A percentile compares a stretch with the other conserved stretches of the same genome.
Evolutionary conservation across 768 basidiomycete genomes (phyloP).

Genomic region (Tubosaeta brunneosetosa): DNA sequence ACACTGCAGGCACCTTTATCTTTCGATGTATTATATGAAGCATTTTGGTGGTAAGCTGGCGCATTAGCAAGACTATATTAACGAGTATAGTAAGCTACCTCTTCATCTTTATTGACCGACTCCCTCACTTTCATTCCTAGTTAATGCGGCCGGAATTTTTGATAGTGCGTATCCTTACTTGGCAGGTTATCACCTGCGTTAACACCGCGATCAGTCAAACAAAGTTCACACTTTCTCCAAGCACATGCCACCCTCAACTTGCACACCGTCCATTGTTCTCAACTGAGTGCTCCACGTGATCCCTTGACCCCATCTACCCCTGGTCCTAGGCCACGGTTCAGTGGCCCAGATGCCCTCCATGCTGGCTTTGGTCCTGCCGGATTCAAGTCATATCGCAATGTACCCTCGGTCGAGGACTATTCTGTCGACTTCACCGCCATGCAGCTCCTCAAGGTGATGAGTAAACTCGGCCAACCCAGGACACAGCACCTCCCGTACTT

Average conservation of each 20-base stretch:
- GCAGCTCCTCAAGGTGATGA: conserved; percentile 80
- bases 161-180: conserved; percentile 46
- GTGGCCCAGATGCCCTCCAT: conserved; percentile 48
- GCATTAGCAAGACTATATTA: conserved; percentile 78
- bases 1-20: conserved; percentile 47
- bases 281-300: conserved; percentile 41
- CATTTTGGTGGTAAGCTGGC: conserved; percentile 79
- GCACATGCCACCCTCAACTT: conserved; percentile 80
- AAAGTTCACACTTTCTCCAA: conserved; percentile 80
- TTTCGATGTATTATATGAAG: conserved; percentile 72
- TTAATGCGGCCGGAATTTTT: conserved; percentile 67
- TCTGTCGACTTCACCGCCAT: conserved; percentile 69
- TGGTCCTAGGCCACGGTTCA: conserved; percentile 32
- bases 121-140: conserved; percentile 34
- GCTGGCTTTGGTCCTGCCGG: conserved; percentile 57
- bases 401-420: conserved; percentile 39
- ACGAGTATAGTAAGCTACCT: conserved; percentile 53
- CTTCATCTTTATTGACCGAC: background rate
- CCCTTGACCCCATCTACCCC: conserved; percentile 30
- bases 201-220: conserved; percentile 48
- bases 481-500: conserved; percentile 72
- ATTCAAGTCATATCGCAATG: conserved; percentile 48
- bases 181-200: conserved; percentile 1
- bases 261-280: conserved; percentile 81
- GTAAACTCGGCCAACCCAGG: conserved; percentile 61